A percentile compares a stretch with the other conserved stretches of the same genome.
Conservation (phyloP, 1,139 yeast species). For the Hemisphaericaspora subhashii region DNA sequence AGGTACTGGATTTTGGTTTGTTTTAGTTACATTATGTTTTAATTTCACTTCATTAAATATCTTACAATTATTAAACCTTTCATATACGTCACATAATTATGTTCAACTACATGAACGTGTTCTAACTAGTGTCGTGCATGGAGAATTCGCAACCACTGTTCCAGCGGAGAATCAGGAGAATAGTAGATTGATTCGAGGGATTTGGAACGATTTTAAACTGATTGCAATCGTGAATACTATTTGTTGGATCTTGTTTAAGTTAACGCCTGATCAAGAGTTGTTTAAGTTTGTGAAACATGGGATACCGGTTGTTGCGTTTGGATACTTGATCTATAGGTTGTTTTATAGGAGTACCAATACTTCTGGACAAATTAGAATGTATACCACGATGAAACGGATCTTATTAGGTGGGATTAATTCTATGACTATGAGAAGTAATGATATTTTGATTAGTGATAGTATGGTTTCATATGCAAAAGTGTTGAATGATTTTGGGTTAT, state of each 20-base stretch:
- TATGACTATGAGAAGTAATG: conserved; percentile 63
- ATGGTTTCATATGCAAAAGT: conserved; percentile 78
- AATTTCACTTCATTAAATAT: conserved; percentile 31
- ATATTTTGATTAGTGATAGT: conserved; percentile 77
- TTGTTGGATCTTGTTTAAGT: conserved; percentile 24
- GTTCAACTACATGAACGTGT: conserved; percentile 23
- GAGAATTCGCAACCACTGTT: conserved; percentile 35
- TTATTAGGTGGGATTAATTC: conserved; percentile 56
- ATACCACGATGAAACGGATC: conserved; percentile 54
- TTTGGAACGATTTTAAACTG: conserved; percentile 28
- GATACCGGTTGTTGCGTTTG: conserved; percentile 22
- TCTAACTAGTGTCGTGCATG: conserved; percentile 15
- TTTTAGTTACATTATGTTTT: conserved; percentile 28
- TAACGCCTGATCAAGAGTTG: conserved; percentile 18
- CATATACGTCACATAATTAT: conserved; percentile 42
- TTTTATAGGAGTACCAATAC: conserved; percentile 17
- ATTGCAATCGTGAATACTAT: conserved; percentile 21
- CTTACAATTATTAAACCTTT: conserved; percentile 35
- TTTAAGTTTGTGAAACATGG: conserved; percentile 14
- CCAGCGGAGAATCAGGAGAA: conserved; percentile 37
- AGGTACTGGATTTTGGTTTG: conserved; percentile 38
- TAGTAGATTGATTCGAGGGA: conserved; percentile 30
- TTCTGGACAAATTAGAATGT: conserved; percentile 45
- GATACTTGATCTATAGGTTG: conserved; percentile 17
- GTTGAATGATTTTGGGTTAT: conserved; percentile 63